phyloP scores from a whole-genome alignment of 139 green algal genomes.

The Zygnema cylindricum region DNA sequence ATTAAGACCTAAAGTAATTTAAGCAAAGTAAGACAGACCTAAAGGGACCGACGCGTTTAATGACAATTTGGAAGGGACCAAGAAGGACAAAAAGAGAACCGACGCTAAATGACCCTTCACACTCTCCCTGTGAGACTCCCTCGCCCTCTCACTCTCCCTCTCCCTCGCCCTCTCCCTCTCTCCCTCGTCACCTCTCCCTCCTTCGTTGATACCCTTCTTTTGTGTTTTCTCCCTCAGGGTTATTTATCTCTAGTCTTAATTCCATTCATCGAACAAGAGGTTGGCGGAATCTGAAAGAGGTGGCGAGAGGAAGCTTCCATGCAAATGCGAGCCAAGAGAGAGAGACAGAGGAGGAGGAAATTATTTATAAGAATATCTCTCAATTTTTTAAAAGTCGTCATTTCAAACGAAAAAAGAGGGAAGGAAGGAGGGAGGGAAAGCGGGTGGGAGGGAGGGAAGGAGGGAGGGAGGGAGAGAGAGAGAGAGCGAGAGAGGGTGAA shows the following conservation, averaged over 20 bases:
- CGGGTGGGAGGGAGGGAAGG: neutral
- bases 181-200: neutral
- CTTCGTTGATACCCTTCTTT: neutral
- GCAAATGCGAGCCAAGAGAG: no score
- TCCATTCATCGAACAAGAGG: conserved; percentile 62
- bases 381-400: no score
- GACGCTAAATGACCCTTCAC: no score
- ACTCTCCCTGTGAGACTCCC: no score
- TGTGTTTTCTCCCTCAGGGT: neutral
- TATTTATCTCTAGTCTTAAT: conserved; percentile 58
- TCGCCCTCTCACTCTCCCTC: neutral
- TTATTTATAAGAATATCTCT: no score
- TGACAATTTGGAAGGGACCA: no score
- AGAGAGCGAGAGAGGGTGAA: no score
- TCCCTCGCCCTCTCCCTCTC: conserved; percentile 12
- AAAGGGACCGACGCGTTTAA: no score
- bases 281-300: conserved; percentile 55
- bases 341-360: no score
- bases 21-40: no score
- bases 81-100: no score
- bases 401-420: conserved; percentile 61
- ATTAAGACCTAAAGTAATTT: no score
- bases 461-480: neutral
- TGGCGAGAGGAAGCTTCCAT: conserved; percentile 60
- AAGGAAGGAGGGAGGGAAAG: neutral